Percentiles rank a stretch among this genome's conserved stretches.
Evolutionary conservation across 768 basidiomycete species (phyloP).

Genomic region (Lentinula sp.): DNA sequence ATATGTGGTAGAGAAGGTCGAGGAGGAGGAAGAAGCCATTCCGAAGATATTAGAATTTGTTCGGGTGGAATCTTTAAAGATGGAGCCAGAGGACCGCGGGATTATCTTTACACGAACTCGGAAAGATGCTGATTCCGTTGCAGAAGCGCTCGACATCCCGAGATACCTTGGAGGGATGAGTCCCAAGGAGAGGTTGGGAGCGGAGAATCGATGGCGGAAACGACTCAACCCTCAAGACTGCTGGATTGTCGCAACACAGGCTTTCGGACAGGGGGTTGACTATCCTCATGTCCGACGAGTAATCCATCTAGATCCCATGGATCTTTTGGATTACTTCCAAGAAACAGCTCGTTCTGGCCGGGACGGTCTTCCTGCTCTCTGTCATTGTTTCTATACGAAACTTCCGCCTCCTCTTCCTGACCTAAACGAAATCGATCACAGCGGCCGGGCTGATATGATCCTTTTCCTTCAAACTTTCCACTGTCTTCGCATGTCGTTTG

Average conservation of each 20-base stretch:
- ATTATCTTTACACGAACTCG: not conserved
- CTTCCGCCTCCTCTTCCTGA: not conserved
- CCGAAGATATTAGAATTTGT: not conserved
- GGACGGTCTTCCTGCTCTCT: not conserved
- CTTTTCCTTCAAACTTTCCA: not conserved
- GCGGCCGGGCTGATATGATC: not conserved
- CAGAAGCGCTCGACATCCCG: not conserved
- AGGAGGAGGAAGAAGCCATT: not conserved
- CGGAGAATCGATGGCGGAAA: not conserved
- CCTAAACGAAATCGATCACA: not conserved
- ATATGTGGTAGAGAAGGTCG: not conserved
- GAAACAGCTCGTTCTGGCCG: not conserved
- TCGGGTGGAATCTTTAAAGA: not conserved
- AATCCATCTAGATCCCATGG: not conserved
- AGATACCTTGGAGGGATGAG: not conserved
- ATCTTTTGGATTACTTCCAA: not conserved
- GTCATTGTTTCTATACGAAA: not conserved
- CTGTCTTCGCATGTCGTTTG: not conserved
- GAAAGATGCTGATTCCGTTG: not conserved
- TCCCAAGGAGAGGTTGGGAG: not conserved
- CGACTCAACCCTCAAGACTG: not conserved
- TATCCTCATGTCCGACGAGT: not conserved
- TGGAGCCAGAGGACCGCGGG: not conserved
- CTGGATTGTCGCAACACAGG: conserved; percentile 1
- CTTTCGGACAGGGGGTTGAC: conserved; percentile 4